Evolutionary conservation across 2,329 filamentous ascomycete species (phyloP), one percentile per base, ranked within the genome.

Genomic region (Hypoxylon sp.): DNA sequence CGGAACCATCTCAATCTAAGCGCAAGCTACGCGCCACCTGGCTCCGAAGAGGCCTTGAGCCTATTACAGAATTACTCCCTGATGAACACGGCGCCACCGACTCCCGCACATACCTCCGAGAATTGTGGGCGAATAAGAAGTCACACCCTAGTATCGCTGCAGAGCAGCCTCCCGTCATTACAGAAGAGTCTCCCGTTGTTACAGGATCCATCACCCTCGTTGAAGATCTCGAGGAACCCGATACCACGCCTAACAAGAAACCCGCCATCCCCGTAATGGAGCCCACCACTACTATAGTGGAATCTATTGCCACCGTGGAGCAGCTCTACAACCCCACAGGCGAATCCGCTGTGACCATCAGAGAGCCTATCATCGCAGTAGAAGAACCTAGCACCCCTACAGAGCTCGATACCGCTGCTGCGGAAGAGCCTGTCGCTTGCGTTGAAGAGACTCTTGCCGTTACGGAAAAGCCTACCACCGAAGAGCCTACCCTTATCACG

Each of bases 51-150:
- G 24, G 24, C 2, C 24, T 48, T 15, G 24, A n/a, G 15, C 24
- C 21, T 11, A 29, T 7, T 3, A 3, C 7, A 24, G 46, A 15
- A 13, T 27, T 17, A 29, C 13, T 6, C 11, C 24, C 24, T 11
- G 13, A 17, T 7, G 37, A 51, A 7, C 11, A 19, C 13, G 3
- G 6, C 7, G 7, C 39, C 39, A 2, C 7, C 7, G 21, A 8
- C 11, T 52, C 48, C 48, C 48, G 48, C 5, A n/a, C 29, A 21
- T 52, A 52, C 48, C 6, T 52, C 6, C 48, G 48, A 19, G 29
- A 19, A 17, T 8, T 17, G 39, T 44, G 39, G 39, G 17, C n/a
- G 17, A 11, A 7, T 11, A 44, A 44, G 39, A 44, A 44, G 39
- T 4, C 39, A n/a, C 35, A 6, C 35, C 35, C n/a, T n/a, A 5